A percentile compares a stretch with the other conserved stretches of the same genome.
These are phyloP conservation scores for Trichoderma guizhouense DNA, from an alignment of 2,329 filamentous ascomycete species.

Conservation along the genomic window DNA sequence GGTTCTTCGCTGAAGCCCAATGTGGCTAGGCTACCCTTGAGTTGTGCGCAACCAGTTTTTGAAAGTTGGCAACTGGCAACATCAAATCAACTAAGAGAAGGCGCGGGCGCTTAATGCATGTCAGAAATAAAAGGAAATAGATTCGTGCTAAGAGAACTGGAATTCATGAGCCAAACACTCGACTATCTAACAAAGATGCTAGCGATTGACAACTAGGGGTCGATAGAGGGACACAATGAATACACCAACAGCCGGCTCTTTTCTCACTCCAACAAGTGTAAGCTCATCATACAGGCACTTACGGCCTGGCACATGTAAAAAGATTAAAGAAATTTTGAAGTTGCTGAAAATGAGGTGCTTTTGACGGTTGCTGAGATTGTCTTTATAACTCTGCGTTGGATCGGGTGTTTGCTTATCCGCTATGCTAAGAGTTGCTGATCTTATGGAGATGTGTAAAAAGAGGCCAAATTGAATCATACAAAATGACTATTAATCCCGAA, in stretches of 20 bases:
- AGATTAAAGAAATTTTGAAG: too few species aligned
- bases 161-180: background rate
- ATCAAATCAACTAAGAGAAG: background rate
- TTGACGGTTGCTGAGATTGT: background rate
- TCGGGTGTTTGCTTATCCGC: background rate
- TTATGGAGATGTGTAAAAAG: background rate
- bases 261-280: too few species aligned
- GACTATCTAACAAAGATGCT: background rate
- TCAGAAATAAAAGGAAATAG: background rate
- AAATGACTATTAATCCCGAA: background rate
- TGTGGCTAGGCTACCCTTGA: background rate
- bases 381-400: accelerated
- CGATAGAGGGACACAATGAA: too few species aligned
- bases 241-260: too few species aligned
- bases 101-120: background rate
- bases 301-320: background rate
- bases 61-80: background rate
- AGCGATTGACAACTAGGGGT: background rate
- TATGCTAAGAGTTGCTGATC: background rate
- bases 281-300: background rate
- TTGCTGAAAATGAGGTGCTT: background rate
- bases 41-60: background rate
- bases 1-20: too few species aligned
- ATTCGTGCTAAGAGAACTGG: background rate
- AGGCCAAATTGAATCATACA: background rate